Evolutionary conservation across 2,329 filamentous ascomycete genomes (phyloP), one percentile per base, ranked within the genome.

Genomic region (Cytospora paraplurivora): DNA sequence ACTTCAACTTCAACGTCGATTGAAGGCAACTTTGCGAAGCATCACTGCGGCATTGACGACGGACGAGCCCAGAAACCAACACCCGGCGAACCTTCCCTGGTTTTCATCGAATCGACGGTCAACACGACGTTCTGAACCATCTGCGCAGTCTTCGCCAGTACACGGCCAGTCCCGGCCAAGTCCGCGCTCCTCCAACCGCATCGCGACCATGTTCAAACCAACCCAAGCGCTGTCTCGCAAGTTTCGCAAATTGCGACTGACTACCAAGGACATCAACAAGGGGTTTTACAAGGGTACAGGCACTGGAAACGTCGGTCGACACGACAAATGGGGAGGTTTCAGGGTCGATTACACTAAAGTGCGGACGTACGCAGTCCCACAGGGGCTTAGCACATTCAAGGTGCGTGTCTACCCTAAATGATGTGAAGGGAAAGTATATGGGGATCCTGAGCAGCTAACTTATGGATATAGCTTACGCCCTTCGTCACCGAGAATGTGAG

Each of bases 221-320:
- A 91, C 90, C 17, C 81, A 85, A 72, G 75, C 80, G 68, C 87
- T 96, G 71, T 83, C 84, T 70, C 79, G 87, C 74, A 84, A 85
- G 63, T 85, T 92, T 72, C 85, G 88, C 77, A 92, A 94, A 73
- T 81, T 93, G 64, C 83, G 85, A 59, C 85, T 99, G 72, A 97
- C 92, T 13, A 96, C 94, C 69, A 99, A 99, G 79, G 89, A 95
- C 77, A 89, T 94, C 75, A 91, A 90, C 76, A 92, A 92, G 74
- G 94, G 93, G 70, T 99, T 89, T 86, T 99, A 99, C 87, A 98
- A 98, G 83, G 95, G 95, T 74, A 97, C 90, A 71, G 85, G 93
- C 54, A 89, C 92, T 0, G 95, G 95, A 1, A 87, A 90, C 50
- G 93, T 96, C 87, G 95, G 95, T 76, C 79, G 82, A 15, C 92